These are phyloP conservation scores for Phialocephala subalpina DNA, from an alignment of 2,329 filamentous ascomycete species.

Conservation along the genomic window DNA sequence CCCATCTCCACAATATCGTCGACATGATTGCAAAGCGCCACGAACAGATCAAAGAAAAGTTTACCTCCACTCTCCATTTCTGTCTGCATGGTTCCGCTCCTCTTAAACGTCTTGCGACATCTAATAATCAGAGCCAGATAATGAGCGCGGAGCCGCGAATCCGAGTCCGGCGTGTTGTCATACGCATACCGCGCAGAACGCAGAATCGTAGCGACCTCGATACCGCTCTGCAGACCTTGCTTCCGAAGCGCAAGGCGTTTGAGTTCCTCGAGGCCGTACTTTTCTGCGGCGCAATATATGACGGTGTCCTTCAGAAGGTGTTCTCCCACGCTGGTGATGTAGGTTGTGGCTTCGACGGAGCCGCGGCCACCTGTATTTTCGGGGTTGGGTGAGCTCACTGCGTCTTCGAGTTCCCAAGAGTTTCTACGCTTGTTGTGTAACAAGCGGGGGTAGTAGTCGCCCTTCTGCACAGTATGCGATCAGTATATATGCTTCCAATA, in stretches of 20 bases:
- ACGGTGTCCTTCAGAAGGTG: slow-evolving; percentile 90
- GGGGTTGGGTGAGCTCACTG: slow-evolving; percentile 61
- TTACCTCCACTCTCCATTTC: slow-evolving; percentile 95
- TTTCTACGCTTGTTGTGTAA: slow-evolving; percentile 85
- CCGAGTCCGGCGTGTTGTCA: slow-evolving; percentile 90
- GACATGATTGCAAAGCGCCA: slow-evolving; percentile 97
- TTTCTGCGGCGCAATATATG: slow-evolving; percentile 91
- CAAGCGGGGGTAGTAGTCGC: slow-evolving; percentile 75
- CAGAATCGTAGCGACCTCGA: slow-evolving; percentile 91
- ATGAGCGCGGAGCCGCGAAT: slow-evolving; percentile 92
- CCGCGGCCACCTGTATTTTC: slow-evolving; percentile 65
- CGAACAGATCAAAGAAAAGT: slow-evolving; percentile 98
- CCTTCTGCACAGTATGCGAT: slow-evolving; percentile 37
- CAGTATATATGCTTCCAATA: not conserved
- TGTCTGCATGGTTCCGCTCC: slow-evolving; percentile 97
- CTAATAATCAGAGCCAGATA: slow-evolving; percentile 97
- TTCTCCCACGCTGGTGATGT: slow-evolving; percentile 76
- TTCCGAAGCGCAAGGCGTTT: slow-evolving; percentile 92
- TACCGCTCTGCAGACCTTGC: slow-evolving; percentile 88
- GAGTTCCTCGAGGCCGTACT: slow-evolving; percentile 90
- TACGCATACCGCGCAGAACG: slow-evolving; percentile 95
- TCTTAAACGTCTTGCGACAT: slow-evolving; percentile 97
- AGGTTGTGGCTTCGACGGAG: slow-evolving; percentile 78
- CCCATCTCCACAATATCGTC: slow-evolving; percentile 92
- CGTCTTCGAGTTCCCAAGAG: slow-evolving; percentile 89